Evolutionary conservation across 192 early-diverging fungal species (phyloP).

Genomic region (Umbelopsis sp.): DNA sequence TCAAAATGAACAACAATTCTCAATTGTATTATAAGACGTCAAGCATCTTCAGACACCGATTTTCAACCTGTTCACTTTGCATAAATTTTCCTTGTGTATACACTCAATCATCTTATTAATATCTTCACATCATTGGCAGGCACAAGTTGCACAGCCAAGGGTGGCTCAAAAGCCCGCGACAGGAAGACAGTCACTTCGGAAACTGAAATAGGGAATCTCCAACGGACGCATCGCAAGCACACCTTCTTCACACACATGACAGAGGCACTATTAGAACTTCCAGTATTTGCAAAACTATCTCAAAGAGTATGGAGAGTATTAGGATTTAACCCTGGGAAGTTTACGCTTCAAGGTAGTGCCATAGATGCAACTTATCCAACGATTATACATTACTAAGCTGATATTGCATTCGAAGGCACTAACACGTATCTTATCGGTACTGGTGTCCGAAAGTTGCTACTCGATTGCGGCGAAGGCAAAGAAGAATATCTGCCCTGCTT

Average conservation of each 20-base stretch:
- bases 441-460: conserved; percentile 67
- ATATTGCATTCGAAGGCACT: conserved; percentile 53
- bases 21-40: no score
- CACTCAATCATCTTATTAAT: no score
- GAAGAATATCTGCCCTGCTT: conserved; percentile 67
- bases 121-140: no score
- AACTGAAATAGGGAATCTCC: no score
- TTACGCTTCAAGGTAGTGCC: conserved; percentile 71
- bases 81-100: no score
- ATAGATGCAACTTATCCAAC: neutral
- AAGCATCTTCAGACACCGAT: no score
- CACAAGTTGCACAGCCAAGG: no score
- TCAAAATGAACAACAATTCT: no score
- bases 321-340: conserved; percentile 79
- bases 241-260: conserved; percentile 39
- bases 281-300: conserved; percentile 58
- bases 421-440: conserved; percentile 87
- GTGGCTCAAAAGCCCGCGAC: no score
- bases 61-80: no score
- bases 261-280: conserved; percentile 54
- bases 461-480: conserved; percentile 83
- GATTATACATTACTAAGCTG: neutral
- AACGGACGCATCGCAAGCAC: neutral
- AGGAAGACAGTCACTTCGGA: no score
- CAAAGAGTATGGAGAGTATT: conserved; percentile 66